Base-by-base conservation (phyloP, 1,139 yeast species). In the Sugiyamaella paludigena region DNA sequence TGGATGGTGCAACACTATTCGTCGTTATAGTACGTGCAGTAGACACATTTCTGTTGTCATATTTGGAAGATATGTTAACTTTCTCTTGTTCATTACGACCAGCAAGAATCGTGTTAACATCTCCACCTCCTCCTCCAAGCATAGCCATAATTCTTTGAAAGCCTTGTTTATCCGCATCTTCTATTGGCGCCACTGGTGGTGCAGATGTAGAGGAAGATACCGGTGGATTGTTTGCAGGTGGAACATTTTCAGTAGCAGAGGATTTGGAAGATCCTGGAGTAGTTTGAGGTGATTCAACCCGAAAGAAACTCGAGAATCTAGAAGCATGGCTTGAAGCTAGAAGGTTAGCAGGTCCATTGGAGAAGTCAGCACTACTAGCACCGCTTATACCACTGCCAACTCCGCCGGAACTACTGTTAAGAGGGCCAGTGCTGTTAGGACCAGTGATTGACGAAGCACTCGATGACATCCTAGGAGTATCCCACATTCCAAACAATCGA, bases 121-220 rank as follows among this genome's bases (percentile, higher is more conserved):
- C 46, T 26, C 11, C 32, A n/a, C 34, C 45, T 8, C 33, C 38
- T 8, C 33, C 38, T 7, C 65, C 68, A 26, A 68, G 62, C 61
- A 64, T 62, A 1, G 63, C 62, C 65, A 66, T 60, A 29, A 66
- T 65, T n/a, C 69, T 56, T 49, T 57, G 58, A 50, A 63, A 64
- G 13, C 70, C 71, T 38, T 59, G 62, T 49, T 54, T 60, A 49
- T 65, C 69, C n/a, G 58, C 60, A 36, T 53, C 62, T 26, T 29
- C 29, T 16, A 32, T 2, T 10, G 43, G 30, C 2, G 37, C 39
- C 9, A 43, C 33, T 29, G 33, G 29, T 24, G 43, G 36, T 7
- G 51, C 9, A 7, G 42, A 36, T 7, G 49, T 43, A 1, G 50
- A 29, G 24, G 40, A 30, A 8, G 43, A 31, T 27, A 47, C 24